Percentiles rank a stretch among this genome's conserved stretches.
phyloP scores from a whole-genome alignment of 2,329 filamentous ascomycete species.

The Colletotrichum chlorophyti region DNA sequence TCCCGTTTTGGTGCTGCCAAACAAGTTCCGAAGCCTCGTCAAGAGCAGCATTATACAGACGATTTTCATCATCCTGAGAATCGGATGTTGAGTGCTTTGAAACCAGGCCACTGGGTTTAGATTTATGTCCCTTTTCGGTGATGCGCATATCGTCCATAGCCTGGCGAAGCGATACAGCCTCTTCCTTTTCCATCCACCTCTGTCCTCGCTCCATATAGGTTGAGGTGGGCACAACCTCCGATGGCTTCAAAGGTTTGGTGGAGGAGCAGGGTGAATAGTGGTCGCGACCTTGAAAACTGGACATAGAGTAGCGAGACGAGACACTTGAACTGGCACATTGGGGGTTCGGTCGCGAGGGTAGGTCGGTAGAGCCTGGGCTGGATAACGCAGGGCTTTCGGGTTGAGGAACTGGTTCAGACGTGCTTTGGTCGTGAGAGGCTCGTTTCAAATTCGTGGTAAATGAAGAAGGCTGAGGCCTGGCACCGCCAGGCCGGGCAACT shows the following conservation, averaged over 20 bases:
- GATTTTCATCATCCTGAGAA: conserved; percentile 60
- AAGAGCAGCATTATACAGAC: conserved; percentile 73
- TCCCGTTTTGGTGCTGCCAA: conserved; percentile 74
- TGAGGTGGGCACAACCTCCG: conserved; percentile 68
- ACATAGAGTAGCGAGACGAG: conserved; percentile 57
- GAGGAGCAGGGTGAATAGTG: conserved; percentile 57
- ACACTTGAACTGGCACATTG: conserved; percentile 45
- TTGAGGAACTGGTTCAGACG: conserved; percentile 31
- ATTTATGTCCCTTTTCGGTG: conserved; percentile 38
- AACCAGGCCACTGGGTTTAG: conserved; percentile 26
- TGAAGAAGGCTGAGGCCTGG: conserved; percentile 63
- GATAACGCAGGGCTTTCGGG: conserved; percentile 6
- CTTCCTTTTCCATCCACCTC: conserved; percentile 83
- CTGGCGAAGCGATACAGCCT: conserved; percentile 71
- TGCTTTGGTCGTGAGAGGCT: conserved; percentile 37
- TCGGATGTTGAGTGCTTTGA: conserved; percentile 12
- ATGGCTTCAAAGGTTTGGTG: conserved; percentile 57
- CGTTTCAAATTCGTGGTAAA: conserved; percentile 42
- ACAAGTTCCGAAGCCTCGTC: conserved; percentile 82
- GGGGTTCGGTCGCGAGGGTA: conserved; percentile 25
- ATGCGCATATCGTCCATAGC: conserved; percentile 78
- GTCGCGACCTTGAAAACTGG: conserved; percentile 53
- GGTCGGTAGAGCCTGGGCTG: conserved; percentile 20
- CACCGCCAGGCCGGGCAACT: conserved; percentile 72
- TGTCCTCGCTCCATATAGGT: conserved; percentile 77